A percentile compares a stretch with the other conserved stretches of the same genome.
Conservation (phyloP, 2,329 filamentous ascomycete species). For the Calonectria pseudoturangicola region DNA sequence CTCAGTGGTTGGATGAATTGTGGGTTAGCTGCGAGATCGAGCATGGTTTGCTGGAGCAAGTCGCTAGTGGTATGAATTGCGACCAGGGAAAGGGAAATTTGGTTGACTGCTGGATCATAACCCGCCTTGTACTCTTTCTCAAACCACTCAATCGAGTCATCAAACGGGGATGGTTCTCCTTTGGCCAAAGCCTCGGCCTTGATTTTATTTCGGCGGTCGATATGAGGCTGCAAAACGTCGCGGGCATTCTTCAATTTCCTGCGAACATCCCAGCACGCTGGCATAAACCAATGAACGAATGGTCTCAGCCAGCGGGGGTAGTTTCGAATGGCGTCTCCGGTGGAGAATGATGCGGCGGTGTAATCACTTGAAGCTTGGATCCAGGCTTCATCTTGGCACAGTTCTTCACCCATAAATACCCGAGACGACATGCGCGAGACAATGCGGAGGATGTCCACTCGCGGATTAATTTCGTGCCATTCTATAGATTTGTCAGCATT, state of each 20-base stretch:
- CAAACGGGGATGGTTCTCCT: not conserved
- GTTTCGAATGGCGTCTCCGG: not conserved
- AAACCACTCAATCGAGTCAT: conserved; percentile 18
- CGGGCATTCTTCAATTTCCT: not conserved
- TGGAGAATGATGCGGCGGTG: not conserved
- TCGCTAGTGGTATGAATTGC: conserved; percentile 10
- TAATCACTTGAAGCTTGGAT: conserved; percentile 11
- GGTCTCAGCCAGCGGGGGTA: conserved; percentile 7
- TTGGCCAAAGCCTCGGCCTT: conserved; percentile 1
- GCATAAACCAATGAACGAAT: conserved; percentile 5
- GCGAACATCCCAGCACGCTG: conserved; percentile 11
- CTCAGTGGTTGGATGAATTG: not conserved
- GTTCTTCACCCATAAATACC: conserved; percentile 10
- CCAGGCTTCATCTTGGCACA: not conserved
- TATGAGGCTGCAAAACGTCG: not conserved
- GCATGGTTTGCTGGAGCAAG: conserved; percentile 1
- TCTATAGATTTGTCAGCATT: not conserved
- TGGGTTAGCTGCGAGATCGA: not conserved
- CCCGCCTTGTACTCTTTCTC: not conserved
- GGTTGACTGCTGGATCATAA: conserved; percentile 4
- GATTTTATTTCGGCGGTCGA: conserved; percentile 10
- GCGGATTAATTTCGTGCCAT: conserved; percentile 3
- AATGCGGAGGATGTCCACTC: not conserved
- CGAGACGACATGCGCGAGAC: conserved; percentile 4
- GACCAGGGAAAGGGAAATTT: conserved; percentile 6